Percentiles rank a stretch among this genome's conserved stretches.
These are phyloP conservation scores for Lantana camara DNA, from an alignment of 257 asterid genomes.

Conservation along the genomic window DNA sequence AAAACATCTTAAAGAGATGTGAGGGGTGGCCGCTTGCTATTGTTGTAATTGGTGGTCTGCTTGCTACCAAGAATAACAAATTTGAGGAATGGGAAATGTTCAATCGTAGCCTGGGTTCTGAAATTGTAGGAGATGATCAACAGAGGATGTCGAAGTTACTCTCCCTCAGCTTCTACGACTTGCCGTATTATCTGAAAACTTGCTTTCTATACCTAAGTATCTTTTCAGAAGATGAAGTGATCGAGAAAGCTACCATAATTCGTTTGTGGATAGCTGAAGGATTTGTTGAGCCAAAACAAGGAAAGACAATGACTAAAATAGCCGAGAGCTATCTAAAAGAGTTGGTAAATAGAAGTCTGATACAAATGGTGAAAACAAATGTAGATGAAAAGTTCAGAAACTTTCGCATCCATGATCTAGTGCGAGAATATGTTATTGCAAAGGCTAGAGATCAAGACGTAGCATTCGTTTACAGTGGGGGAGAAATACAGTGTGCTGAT, in stretches of 20 bases:
- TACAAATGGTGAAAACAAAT: conserved; percentile 2
- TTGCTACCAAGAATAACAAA: not conserved
- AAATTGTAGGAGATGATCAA: conserved; percentile 18
- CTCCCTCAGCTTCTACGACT: conserved; percentile 25
- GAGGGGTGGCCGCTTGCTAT: conserved; percentile 8
- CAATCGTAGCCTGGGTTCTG: conserved; percentile 30
- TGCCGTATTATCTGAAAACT: conserved; percentile 23
- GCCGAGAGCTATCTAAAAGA: conserved; percentile 32
- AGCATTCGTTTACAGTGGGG: not conserved
- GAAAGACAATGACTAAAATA: conserved; percentile 24
- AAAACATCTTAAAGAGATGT: conserved; percentile 1
- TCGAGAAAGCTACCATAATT: not conserved
- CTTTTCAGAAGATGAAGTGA: conserved; percentile 20
- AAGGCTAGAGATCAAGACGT: conserved; percentile 16
- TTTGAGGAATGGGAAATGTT: conserved; percentile 27
- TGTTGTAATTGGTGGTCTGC: conserved; percentile 4
- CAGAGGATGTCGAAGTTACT: conserved; percentile 4
- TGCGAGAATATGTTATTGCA: conserved; percentile 4
- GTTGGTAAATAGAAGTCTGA: conserved; percentile 26
- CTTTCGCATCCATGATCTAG: conserved; percentile 26
- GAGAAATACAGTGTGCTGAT: not conserved
- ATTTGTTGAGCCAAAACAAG: conserved; percentile 23
- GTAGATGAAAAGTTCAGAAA: not conserved
- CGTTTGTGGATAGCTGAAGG: conserved; percentile 36
- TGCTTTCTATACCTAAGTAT: conserved; percentile 13